phyloP scores from a whole-genome alignment of 306 rosid genomes.

The Castanea mollissima region DNA sequence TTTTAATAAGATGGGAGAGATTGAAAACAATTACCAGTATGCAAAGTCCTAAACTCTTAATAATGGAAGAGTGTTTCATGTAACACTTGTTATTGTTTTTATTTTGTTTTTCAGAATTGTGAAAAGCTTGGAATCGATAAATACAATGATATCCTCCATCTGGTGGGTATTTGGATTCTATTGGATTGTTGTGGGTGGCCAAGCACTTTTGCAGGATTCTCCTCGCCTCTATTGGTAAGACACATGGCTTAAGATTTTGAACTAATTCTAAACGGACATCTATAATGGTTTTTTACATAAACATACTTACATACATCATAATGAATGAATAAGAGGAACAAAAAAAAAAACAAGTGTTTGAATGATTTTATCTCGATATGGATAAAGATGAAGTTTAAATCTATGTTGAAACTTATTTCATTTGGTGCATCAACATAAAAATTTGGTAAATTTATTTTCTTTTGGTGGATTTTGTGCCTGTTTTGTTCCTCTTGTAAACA shows the following conservation, averaged over 20 bases:
- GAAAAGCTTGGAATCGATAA: slow-evolving; percentile 66
- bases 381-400: neutral
- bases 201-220: slow-evolving; percentile 72
- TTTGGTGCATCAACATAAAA: neutral
- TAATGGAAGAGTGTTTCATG: neutral
- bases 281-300: too few relatives aligned
- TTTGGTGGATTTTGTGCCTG: neutral
- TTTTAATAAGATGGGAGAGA: neutral
- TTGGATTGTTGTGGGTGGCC: slow-evolving; percentile 83
- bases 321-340: too few relatives aligned
- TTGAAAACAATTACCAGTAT: neutral
- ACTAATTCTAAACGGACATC: neutral
- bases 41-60: neutral
- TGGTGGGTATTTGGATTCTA: slow-evolving; percentile 92
- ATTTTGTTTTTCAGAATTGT: slow-evolving; percentile 41
- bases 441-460: neutral
- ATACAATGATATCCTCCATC: slow-evolving; percentile 59
- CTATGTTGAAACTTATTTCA: too few relatives aligned
- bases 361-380: neutral
- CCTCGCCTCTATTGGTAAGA: slow-evolving; percentile 81
- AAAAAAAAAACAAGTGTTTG: too few relatives aligned
- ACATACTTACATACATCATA: too few relatives aligned
- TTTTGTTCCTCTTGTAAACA: neutral
- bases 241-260: slow-evolving; percentile 4
- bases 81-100: neutral